A percentile compares a stretch with the other conserved stretches of the same genome.
Conservation (phyloP, 495 filamentous ascomycete genomes). For the Tirmania nivea region DNA sequence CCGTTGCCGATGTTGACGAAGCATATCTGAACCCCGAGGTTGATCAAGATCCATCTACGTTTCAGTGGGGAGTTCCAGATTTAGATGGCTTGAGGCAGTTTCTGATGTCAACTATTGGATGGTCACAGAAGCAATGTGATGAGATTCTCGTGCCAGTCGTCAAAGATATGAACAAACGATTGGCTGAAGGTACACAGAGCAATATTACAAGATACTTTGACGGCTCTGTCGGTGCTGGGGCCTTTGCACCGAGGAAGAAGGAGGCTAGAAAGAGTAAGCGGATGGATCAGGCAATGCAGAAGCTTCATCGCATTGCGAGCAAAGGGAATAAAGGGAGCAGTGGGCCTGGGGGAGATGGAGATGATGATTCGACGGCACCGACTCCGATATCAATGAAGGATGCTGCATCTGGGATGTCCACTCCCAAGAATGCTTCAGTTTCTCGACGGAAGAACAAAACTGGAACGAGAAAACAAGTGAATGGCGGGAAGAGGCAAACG, state of each 20-base stretch:
- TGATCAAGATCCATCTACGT: slow-evolving; percentile 50
- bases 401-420: neutral
- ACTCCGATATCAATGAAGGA: neutral
- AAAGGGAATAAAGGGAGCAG: neutral
- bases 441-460: neutral
- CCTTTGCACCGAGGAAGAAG: slow-evolving; percentile 56
- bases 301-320: slow-evolving; percentile 33
- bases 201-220: slow-evolving; percentile 85
- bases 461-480: neutral
- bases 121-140: slow-evolving; percentile 74
- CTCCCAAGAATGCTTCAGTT: neutral
- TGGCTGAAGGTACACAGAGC: slow-evolving; percentile 72
- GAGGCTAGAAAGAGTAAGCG: slow-evolving; percentile 43
- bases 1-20: slow-evolving; percentile 45
- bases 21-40: slow-evolving; percentile 77
- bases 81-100: slow-evolving; percentile 66
- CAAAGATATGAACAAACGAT: slow-evolving; percentile 71
- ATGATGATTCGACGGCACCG: neutral
- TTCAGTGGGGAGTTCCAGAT: slow-evolving; percentile 91
- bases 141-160: slow-evolving; percentile 90
- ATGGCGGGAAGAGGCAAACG: no score
- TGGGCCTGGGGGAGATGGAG: neutral
- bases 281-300: slow-evolving; percentile 61
- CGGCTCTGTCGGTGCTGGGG: slow-evolving; percentile 37
- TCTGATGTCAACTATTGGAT: slow-evolving; percentile 83